These are phyloP conservation scores for Microsporum canis DNA, from an alignment of 2,329 filamentous ascomycete species.

Conservation along the genomic window DNA sequence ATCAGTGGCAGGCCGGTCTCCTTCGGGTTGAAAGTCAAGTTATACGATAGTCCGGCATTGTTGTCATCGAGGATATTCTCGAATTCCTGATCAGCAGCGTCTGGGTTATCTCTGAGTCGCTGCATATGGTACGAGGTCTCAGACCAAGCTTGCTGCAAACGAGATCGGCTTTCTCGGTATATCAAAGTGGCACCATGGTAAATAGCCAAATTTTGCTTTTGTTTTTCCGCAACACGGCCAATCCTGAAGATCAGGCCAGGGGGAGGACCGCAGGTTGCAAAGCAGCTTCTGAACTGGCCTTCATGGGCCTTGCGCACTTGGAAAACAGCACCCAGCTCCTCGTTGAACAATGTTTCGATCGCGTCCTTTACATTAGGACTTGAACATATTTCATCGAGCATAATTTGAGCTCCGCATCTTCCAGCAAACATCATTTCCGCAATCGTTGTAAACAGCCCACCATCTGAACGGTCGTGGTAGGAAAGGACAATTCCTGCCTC, in stretches of 20 bases:
- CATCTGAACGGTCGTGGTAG: conserved; percentile 90
- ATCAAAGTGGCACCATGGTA: conserved; percentile 59
- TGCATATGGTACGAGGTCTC: conserved; percentile 87
- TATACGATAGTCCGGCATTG: conserved; percentile 77
- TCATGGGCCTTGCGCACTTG: conserved; percentile 80
- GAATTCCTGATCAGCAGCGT: conserved; percentile 75
- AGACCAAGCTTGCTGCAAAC: conserved; percentile 80
- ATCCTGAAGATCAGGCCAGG: conserved; percentile 73
- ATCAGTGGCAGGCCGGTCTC: conserved; percentile 64
- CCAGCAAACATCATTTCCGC: conserved; percentile 98
- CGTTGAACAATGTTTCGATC: conserved; percentile 78
- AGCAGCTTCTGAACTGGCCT: conserved; percentile 74
- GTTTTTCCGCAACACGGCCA: conserved; percentile 55
- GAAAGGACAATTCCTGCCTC: conserved; percentile 67
- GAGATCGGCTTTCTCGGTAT: conserved; percentile 55
- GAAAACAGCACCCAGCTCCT: conserved; percentile 92
- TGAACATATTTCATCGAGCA: conserved; percentile 57
- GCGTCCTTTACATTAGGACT: conserved; percentile 53
- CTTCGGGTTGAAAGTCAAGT: conserved; percentile 65
- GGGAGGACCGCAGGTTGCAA: conserved; percentile 79
- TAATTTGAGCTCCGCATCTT: conserved; percentile 73
- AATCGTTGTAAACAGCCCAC: conserved; percentile 79
- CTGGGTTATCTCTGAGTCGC: conserved; percentile 74
- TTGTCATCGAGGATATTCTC: conserved; percentile 59
- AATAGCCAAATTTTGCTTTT: conserved; percentile 66